These are phyloP conservation scores for Myxozyma melibiosi DNA, from an alignment of 805 yeast species.

Conservation along the genomic window DNA sequence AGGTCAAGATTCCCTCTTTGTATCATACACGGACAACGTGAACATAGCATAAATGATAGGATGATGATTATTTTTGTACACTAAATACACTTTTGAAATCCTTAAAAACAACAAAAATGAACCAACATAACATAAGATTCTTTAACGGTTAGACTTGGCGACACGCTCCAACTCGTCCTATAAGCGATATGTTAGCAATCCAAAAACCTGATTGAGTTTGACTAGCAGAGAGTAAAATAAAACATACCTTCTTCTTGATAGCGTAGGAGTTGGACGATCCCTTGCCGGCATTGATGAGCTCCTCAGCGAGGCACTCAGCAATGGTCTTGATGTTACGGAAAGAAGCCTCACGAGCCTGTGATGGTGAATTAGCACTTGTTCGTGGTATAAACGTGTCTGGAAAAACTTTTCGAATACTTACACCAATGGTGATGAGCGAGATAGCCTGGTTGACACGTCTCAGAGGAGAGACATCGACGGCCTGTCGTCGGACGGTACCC, in stretches of 20 bases:
- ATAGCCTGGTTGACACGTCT: conserved; percentile 99
- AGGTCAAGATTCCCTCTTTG: background rate
- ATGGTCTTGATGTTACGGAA: conserved; percentile 99
- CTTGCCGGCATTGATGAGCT: conserved; percentile 99
- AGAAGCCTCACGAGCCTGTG: conserved; percentile 85
- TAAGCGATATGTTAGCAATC: conserved; percentile 1
- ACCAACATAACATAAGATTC: background rate
- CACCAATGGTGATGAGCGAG: conserved; percentile 97
- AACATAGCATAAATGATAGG: background rate
- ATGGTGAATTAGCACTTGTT: background rate
- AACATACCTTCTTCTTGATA: conserved; percentile 89
- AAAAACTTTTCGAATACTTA: conserved; percentile 1
- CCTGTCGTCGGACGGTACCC: conserved; percentile 99
- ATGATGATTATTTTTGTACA: conserved; percentile 30
- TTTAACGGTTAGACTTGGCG: conserved; percentile 99
- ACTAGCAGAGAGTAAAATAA: background rate
- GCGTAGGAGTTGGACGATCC: conserved; percentile 99
- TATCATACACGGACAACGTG: background rate
- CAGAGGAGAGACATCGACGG: conserved; percentile 99
- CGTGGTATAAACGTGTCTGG: background rate
- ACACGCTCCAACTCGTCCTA: conserved; percentile 99
- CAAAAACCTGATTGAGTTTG: background rate
- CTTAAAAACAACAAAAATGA: conserved; percentile 16
- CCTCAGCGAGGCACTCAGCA: conserved; percentile 99
- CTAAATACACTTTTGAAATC: conserved; percentile 30